Base-by-base conservation (phyloP, 441 rosid species). In the Erodium moschatum region DNA sequence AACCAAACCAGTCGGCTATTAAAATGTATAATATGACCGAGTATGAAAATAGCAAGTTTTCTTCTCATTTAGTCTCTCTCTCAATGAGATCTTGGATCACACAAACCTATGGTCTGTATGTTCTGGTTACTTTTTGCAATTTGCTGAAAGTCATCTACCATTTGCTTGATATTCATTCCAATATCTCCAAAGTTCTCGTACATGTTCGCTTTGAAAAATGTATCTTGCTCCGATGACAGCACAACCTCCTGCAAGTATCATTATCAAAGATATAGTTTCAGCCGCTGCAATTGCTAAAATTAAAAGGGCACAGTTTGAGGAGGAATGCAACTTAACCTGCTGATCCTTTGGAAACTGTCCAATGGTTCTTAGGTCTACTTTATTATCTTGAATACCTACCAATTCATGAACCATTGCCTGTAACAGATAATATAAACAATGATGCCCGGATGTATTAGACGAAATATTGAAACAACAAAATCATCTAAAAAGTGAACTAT, bases 101-200 rank as follows among this genome's bases (percentile, higher is more conserved):
- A 48, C 84, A 7, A 81, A 93, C 98, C 98, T 85, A 93, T 79
- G 64, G 98, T 93, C 81, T 86, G 95, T 70, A 90, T 85, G 74
- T 78, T 93, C 79, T 89, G 97, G 83, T 93, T 93, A 72, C 98
- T 89, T 81, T 87, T 86, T 19, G 96, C 95, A 84, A 84, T 85
- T 82, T 91, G 98, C 81, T 93, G 98, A 85, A 93, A 89, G 69
- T 91, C 95, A 71, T 93, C 98, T 64, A 93, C 98, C 98, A 88
- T 91, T 61, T 83, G 78, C 88, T 93, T 91, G 77, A 93, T 89
- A 78, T 86, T 93, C 92, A 88, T 88, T 78, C 96, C 97, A 52
- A 93, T 93, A 77, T 91, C 98, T 75, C 98, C 97, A 80, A 93
- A 93, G 69, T 93, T 93, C 77, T 93, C 96, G 66, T 86, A 84